Base-by-base conservation (phyloP, 306 rosid species). In the Quercus ilex region DNA sequence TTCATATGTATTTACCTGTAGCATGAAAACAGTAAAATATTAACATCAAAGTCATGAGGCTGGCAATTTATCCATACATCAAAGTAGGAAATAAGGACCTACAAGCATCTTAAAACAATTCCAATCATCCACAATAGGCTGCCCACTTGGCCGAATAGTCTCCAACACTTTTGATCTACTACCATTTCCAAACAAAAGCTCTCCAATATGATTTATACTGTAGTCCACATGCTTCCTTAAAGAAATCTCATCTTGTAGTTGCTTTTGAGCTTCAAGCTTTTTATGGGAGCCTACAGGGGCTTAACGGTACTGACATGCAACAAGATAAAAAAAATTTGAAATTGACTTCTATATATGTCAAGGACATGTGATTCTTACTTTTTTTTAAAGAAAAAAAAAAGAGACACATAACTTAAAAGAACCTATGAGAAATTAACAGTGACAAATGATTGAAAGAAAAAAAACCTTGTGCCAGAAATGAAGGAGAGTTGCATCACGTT, bases 51-150 rank as follows among this genome's bases (percentile, higher is more conserved):
- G 5, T 69, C n/a, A 74, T 23, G 31, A 17, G 2, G 10, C 1
- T 8, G 5, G 38, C 21, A 2, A 31, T 3, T 46, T 35, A 2
- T 23, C 23, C 31, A 71, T 21, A 18, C 8, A 17, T 53, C 5
- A 7, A 20, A 4, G 14, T 0, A 41, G 6, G 28, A 7, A 23
- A 35, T 38, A 43, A n/a, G 3, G 58, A 25, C 86, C 64, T 71
- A 86, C 87, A 71, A 80, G 79, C 75, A 56, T 80, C 84, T 77
- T 82, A 28, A 85, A 65, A 78, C 91, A 87, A 67, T 78, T 70
- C 88, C 91, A 85, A 46, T 87, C 88, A 26, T 85, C 83, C 5
- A 87, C 87, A 4, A 80, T 53, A 35, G 88, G 71, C 26, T 82
- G 73, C 26, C 91, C 91, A 2, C 35, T 28, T 20, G 81, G 80